These are phyloP conservation scores for Yamadazyma diddensiae DNA, from an alignment of 1,139 yeast species.

Conservation along the genomic window DNA sequence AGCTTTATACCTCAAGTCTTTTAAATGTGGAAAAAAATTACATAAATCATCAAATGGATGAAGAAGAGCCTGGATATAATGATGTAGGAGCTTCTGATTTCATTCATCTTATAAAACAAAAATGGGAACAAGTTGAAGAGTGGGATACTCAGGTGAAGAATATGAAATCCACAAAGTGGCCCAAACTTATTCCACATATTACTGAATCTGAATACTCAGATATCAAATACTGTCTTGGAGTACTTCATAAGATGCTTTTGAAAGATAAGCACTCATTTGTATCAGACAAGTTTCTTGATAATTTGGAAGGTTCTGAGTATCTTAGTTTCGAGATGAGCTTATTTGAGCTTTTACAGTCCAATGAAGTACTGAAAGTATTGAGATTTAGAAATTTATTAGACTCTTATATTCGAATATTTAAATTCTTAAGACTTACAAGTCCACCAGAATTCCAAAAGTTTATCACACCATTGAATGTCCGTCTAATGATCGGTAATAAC, in stretches of 20 bases:
- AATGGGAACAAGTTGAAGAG: constrained; percentile 26
- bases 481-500: constrained; percentile 57
- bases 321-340: constrained; percentile 21
- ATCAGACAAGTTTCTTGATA: constrained; percentile 6
- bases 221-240: constrained; percentile 32
- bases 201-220: constrained; percentile 39
- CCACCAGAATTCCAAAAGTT: constrained; percentile 33
- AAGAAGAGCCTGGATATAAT: constrained; percentile 2
- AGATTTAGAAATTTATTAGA: constrained; percentile 50
- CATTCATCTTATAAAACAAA: constrained; percentile 16
- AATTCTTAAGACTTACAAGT: constrained; percentile 45
- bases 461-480: constrained; percentile 39
- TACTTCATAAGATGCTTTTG: constrained; percentile 24
- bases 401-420: constrained; percentile 50
- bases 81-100: constrained; percentile 14
- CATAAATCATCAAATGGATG: constrained; percentile 4
- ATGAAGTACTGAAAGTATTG: constrained; percentile 48
- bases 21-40: constrained; percentile 24
- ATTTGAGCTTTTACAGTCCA: constrained; percentile 53
- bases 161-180: constrained; percentile 28
- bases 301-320: constrained; percentile 12
- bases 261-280: constrained; percentile 3
- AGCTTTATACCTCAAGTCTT: constrained; percentile 21
- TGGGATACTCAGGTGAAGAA: constrained; percentile 36
- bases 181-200: constrained; percentile 28